phyloP scores from a whole-genome alignment of 2,329 filamentous ascomycete species.

The Dactylonectria estremocensis region DNA sequence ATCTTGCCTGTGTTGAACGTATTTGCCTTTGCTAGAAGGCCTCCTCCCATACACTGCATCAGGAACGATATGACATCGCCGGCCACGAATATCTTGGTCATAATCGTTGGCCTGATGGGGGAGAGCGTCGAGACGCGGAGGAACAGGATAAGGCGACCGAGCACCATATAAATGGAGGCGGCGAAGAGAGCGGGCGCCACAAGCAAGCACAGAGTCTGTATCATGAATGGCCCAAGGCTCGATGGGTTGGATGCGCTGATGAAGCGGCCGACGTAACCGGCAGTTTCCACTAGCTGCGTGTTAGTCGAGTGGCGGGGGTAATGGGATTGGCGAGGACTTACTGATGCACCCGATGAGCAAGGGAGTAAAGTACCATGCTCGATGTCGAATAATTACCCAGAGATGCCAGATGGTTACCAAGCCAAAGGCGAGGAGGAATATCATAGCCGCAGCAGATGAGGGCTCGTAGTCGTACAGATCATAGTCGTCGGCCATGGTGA shows the following conservation, averaged over 20 bases:
- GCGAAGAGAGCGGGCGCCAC: slow-evolving; percentile 18
- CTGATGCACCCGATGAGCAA: neutral
- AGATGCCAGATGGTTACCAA: neutral
- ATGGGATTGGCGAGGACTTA: neutral
- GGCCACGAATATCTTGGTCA: slow-evolving; percentile 19
- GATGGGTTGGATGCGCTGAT: neutral
- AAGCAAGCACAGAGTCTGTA: slow-evolving; percentile 10
- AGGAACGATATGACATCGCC: slow-evolving; percentile 18
- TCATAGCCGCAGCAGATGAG: neutral
- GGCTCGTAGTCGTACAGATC: neutral
- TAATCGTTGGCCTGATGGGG: slow-evolving; percentile 3
- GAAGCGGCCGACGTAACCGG: slow-evolving; percentile 9
- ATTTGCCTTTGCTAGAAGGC: neutral
- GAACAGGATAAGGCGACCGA: slow-evolving; percentile 10
- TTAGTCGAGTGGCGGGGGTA: neutral
- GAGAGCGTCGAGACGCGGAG: slow-evolving; percentile 2
- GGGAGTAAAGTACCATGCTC: neutral
- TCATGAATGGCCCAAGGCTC: slow-evolving; percentile 11
- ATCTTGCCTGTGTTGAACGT: slow-evolving; percentile 10
- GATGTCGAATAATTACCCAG: neutral
- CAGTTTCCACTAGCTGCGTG: slow-evolving; percentile 9
- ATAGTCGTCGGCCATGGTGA: neutral
- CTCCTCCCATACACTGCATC: slow-evolving; percentile 5
- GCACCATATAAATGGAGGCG: neutral
- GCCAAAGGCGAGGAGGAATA: neutral